A percentile compares a stretch with the other conserved stretches of the same genome.
Conservation (phyloP, 306 rosid genomes). For the Malus asiatica region DNA sequence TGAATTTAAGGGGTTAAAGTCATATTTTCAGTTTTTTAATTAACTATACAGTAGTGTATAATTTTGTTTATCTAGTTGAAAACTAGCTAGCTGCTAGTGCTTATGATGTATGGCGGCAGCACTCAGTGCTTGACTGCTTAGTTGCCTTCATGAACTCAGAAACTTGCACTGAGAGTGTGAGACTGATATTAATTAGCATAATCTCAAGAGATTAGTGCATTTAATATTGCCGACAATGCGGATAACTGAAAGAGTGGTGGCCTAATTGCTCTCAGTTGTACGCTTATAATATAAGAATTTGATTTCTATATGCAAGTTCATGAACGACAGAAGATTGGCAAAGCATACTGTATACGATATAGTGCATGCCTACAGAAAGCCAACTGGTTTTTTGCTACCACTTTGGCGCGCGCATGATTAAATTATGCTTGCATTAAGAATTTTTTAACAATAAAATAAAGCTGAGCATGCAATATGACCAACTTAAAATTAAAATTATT, state of each 20-base stretch:
- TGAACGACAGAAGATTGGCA: not conserved
- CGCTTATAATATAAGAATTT: not conserved
- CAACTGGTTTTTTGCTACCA: not conserved
- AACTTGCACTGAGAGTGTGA: not conserved
- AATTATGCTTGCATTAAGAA: not conserved
- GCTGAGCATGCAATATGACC: not conserved
- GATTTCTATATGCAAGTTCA: not conserved
- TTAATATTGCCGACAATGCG: not conserved
- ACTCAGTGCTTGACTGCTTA: not conserved
- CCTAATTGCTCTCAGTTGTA: not conserved
- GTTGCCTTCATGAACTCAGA: conserved; percentile 1
- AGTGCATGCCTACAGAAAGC: conserved; percentile 9
- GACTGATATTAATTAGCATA: conserved; percentile 4
- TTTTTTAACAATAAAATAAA: not conserved
- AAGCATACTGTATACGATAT: not conserved
- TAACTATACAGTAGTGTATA: not conserved
- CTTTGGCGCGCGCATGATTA: not conserved
- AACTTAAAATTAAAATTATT: not conserved
- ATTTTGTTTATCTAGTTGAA: not conserved
- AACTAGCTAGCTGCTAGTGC: not conserved
- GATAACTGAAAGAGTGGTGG: not conserved
- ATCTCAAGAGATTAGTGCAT: not conserved
- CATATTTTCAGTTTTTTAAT: not conserved
- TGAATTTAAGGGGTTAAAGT: too few species aligned
- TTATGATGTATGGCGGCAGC: conserved; percentile 15